phyloP scores from a whole-genome alignment of 176 grass and related monocot genomes.

The Cenchrus americanus region DNA sequence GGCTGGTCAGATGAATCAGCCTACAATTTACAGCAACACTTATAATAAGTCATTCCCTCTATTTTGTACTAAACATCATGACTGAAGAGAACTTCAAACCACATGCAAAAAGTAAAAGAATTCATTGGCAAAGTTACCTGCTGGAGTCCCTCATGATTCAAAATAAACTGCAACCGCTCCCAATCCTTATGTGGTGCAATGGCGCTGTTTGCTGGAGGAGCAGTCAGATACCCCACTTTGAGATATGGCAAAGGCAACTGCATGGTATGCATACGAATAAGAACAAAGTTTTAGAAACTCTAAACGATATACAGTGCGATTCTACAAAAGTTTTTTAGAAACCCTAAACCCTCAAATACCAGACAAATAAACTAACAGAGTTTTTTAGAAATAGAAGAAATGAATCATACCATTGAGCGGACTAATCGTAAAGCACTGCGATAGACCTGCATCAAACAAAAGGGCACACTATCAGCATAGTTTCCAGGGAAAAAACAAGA shows the following conservation, averaged over 20 bases:
- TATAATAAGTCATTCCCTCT: neutral
- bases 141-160: slow-evolving; percentile 93
- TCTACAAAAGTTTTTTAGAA: neutral
- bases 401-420: slow-evolving; percentile 75
- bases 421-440: slow-evolving; percentile 91
- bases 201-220: slow-evolving; percentile 68
- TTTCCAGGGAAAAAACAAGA: neutral
- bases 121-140: slow-evolving; percentile 56
- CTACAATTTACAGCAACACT: slow-evolving; percentile 48
- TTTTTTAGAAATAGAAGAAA: slow-evolving; percentile 19
- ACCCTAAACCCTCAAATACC: neutral
- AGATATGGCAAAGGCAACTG: slow-evolving; percentile 97
- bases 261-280: slow-evolving; percentile 23
- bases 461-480: neutral
- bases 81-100: slow-evolving; percentile 21
- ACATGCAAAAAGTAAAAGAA: slow-evolving; percentile 9
- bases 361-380: slow-evolving; percentile 16
- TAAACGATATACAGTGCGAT: neutral
- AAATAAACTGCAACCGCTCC: slow-evolving; percentile 84
- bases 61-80: neutral
- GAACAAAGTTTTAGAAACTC: neutral
- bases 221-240: slow-evolving; percentile 92
- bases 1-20: slow-evolving; percentile 58
- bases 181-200: slow-evolving; percentile 93
- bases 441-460: slow-evolving; percentile 77